phyloP scores from a whole-genome alignment of 2,329 filamentous ascomycete species.

The Orbilia quercus region DNA sequence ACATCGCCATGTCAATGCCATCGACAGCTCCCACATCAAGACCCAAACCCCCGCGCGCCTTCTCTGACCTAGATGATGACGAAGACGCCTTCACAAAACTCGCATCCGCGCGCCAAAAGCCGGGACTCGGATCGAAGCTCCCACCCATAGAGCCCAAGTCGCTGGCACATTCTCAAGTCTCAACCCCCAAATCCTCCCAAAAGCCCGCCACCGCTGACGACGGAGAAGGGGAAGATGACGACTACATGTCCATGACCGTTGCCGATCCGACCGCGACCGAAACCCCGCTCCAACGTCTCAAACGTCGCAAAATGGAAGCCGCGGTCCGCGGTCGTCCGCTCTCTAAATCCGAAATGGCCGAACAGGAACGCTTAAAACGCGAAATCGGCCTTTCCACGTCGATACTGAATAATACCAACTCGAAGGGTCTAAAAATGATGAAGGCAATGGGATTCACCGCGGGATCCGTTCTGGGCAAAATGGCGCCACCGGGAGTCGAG shows the following conservation, averaged over 20 bases:
- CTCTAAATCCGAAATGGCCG: conserved; percentile 85
- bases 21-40: conserved; percentile 31
- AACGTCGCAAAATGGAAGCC: conserved; percentile 65
- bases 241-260: conserved; percentile 98
- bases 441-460: conserved; percentile 89
- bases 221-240: conserved; percentile 82
- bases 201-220: conserved; percentile 53
- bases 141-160: conserved; percentile 31
- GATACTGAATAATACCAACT: conserved; percentile 70
- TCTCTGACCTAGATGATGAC: conserved; percentile 39
- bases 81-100: conserved; percentile 52
- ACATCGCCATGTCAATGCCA: conserved; percentile 39
- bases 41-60: conserved; percentile 17
- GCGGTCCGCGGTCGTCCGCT: conserved; percentile 76
- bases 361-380: conserved; percentile 76
- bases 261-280: conserved; percentile 69
- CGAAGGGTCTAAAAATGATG: conserved; percentile 96
- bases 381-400: conserved; percentile 81
- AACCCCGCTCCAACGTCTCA: conserved; percentile 42
- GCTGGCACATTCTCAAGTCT: conserved; percentile 8
- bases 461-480: conserved; percentile 78
- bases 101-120: conserved; percentile 21
- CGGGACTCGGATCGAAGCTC: conserved; percentile 12
- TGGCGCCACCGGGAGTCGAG: conserved; percentile 60
- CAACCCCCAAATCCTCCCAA: neutral